Conservation (phyloP, 2,329 filamentous ascomycete species). For the Metarhizium album region DNA sequence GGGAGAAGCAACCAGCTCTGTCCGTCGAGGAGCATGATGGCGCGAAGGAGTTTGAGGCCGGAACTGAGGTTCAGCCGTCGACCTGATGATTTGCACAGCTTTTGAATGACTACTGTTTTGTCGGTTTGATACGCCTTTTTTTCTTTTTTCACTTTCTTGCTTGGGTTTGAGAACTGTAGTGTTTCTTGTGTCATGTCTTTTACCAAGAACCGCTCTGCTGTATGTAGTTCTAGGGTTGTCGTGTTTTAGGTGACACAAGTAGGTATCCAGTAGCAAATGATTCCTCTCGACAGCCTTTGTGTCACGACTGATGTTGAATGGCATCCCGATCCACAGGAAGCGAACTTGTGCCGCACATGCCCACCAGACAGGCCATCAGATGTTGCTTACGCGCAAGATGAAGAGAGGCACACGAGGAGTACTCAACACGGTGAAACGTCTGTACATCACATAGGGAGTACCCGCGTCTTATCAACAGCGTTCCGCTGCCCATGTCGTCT, state of each 20-base stretch:
- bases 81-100: neutral
- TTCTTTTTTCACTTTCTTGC: neutral
- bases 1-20: slow-evolving; percentile 14
- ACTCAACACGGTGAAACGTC: too few relatives aligned
- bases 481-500: too few relatives aligned
- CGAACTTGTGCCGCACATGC: too few relatives aligned
- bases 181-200: neutral
- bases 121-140: neutral
- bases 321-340: too few relatives aligned
- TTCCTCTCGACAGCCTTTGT: neutral
- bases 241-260: neutral
- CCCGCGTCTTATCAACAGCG: too few relatives aligned
- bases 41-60: neutral
- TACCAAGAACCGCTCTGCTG: neutral
- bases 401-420: neutral
- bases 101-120: neutral
- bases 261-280: neutral
- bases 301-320: too few relatives aligned
- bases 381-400: neutral
- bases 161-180: neutral
- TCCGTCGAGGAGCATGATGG: slow-evolving; percentile 3
- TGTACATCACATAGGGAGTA: too few relatives aligned
- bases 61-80: neutral
- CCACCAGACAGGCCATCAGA: too few relatives aligned
- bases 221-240: neutral